Evolutionary conservation across 768 basidiomycete species (phyloP), one percentile per base, ranked within the genome.

Genomic region (Mycena crocata): DNA sequence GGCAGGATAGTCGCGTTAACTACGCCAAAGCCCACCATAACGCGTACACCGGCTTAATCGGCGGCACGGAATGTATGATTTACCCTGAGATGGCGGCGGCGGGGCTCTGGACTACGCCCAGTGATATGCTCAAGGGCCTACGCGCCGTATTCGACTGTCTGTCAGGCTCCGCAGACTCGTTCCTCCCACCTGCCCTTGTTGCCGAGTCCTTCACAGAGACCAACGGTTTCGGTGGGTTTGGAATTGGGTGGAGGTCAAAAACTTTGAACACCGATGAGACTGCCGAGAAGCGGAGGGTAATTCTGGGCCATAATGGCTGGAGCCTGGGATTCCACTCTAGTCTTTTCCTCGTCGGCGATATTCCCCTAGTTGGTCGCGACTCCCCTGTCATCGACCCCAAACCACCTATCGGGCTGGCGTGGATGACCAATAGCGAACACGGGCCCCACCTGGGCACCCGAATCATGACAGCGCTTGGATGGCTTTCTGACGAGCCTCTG

Each of bases 51-150:
- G 58, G 65, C 10, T 61, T 46, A 10, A 37, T 44, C 17, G 64
- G 17, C 35, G 44, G 54, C n/a, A 50, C 51, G 2, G 59, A 60
- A 46, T 54, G 58, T 24, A 37, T 66, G 30, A 61, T 57, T 8
- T 61, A 61, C 46, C 65, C 65, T 1, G 65, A 66, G 54, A 48
- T 48, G 51, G 65, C 65, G 5, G 65, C 65, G 2, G 65, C 58
- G 7, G 65, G 58, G 24, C 58, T 66, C 23, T 60, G 58, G 45
- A 56, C 65, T 4, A 66, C 65, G 12, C 65, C 58, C 13, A 66
- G 44, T 34, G 58, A 66, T 31, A 5, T 60, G 15, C 49, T 56
- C 7, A 54, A 60, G 30, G 65, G 58, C 10, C 57, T 66, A 26
- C 57, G 64, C 17, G 57, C 28, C 28, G 64, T 66, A 19, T 66